phyloP scores from a whole-genome alignment of 1,284 basidiomycete species.

The Neotropicomus parvogracilis region DNA sequence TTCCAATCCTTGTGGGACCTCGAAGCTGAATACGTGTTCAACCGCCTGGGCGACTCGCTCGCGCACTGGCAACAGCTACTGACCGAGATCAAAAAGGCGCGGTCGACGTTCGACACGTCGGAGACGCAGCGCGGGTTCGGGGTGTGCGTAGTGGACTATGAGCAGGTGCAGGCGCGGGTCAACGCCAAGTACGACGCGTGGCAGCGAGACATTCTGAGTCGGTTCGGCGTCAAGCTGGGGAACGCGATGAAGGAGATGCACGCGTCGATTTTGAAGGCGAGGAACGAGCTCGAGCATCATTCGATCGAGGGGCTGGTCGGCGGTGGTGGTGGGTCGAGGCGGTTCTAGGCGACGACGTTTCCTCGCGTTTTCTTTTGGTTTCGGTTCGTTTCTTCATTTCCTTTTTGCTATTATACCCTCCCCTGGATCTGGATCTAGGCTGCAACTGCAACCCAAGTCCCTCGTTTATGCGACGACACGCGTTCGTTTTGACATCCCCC shows the following conservation, averaged over 20 bases:
- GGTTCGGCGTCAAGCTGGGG: conserved; percentile 90
- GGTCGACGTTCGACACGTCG: conserved; percentile 94
- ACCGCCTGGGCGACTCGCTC: conserved; percentile 89
- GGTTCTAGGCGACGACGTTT: conserved; percentile 31
- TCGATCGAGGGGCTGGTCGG: conserved; percentile 57
- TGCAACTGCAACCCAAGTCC: not conserved
- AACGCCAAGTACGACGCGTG: conserved; percentile 98
- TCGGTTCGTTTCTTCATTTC: not conserved
- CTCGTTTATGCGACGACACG: conserved; percentile 8
- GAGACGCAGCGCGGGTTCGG: conserved; percentile 91
- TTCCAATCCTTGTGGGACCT: conserved; percentile 99
- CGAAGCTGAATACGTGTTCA: conserved; percentile 95
- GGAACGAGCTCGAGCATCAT: conserved; percentile 91
- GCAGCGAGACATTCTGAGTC: conserved; percentile 91
- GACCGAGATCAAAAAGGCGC: conserved; percentile 93
- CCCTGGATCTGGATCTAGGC: conserved; percentile 21
- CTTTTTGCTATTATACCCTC: conserved; percentile 7
- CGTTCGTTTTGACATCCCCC: conserved; percentile 11
- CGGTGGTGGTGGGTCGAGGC: conserved; percentile 44
- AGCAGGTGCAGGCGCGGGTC: conserved; percentile 95
- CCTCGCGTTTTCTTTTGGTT: not conserved
- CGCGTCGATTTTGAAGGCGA: conserved; percentile 84
- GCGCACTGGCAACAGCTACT: conserved; percentile 93
- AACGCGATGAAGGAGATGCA: conserved; percentile 97
- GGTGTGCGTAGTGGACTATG: conserved; percentile 93